A percentile compares a stretch with the other conserved stretches of the same genome.
These are phyloP conservation scores for Penicillium pancosmium DNA, from an alignment of 495 filamentous ascomycete genomes.

Conservation along the genomic window DNA sequence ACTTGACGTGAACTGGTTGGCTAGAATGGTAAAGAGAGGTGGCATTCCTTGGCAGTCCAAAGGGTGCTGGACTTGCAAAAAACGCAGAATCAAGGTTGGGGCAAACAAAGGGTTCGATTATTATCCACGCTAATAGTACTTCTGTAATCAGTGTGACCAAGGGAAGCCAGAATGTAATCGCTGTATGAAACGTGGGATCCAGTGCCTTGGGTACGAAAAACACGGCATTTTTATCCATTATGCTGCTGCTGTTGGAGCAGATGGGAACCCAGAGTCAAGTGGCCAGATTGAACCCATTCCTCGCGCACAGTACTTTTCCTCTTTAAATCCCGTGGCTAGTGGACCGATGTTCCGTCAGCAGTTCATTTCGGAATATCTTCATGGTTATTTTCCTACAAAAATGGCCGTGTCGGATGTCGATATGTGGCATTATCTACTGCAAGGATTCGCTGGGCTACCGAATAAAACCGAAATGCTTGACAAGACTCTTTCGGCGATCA, in stretches of 20 bases:
- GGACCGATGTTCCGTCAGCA: conserved; percentile 8
- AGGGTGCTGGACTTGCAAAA: conserved; percentile 9
- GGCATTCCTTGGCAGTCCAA: conserved; percentile 15
- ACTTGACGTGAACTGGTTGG: background rate
- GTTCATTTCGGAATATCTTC: conserved; percentile 3
- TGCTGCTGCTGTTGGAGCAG: background rate
- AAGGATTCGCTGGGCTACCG: conserved; percentile 1
- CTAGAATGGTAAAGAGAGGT: conserved; percentile 1
- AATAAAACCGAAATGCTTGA: conserved; percentile 10
- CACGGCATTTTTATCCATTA: conserved; percentile 10
- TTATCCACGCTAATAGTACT: background rate
- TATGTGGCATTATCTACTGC: conserved; percentile 9
- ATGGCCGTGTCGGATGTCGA: conserved; percentile 6
- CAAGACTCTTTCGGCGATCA: conserved; percentile 4
- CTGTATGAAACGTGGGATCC: conserved; percentile 12
- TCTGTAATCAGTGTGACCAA: conserved; percentile 9
- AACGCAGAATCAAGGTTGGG: conserved; percentile 14
- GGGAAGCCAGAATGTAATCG: conserved; percentile 12
- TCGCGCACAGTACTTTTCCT: background rate
- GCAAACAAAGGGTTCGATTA: background rate
- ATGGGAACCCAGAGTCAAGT: background rate
- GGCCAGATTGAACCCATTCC: background rate
- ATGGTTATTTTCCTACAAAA: background rate
- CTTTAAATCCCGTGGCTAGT: background rate
- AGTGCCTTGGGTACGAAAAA: conserved; percentile 14